Evolutionary conservation across 805 yeast species (phyloP), one percentile per base, ranked within the genome.

Genomic region (Yarrowia divulgata): DNA sequence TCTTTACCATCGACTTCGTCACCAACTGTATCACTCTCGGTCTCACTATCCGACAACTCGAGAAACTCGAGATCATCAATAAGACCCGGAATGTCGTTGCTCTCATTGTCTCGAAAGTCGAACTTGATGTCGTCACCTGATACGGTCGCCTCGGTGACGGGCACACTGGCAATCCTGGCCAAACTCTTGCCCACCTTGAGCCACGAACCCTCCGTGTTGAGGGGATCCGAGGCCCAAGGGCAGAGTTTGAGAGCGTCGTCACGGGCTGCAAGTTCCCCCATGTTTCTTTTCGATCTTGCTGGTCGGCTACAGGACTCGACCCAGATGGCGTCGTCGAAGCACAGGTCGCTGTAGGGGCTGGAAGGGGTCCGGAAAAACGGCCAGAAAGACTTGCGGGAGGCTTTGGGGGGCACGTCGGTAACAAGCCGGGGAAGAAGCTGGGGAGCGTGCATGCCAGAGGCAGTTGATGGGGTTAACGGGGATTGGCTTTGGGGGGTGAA

Each of bases 391-490:
- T 16, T 55, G 23, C 46, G 46, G 8, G 18, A 29, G 23, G 45
- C 14, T 39, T 55, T 54, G 12, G 58, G 18, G 32, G 58, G n/a
- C 4, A n/a, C 14, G 32, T 54, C 62, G 62, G 62, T 23, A 29
- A 55, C 62, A 55, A 55, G 62, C 62, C 62, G 62, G 62, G 62
- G 62, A 55, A 55, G 45, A 55, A 55, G 46, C 46, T 55, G 62
- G 62, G 62, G 62, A 39, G 34, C 16, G 46, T 55, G 62, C 62
- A 39, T 55, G 62, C 2, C 8, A 14, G 45, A 13, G 23, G 58
- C 12, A 39, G 40, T 39, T 10, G 40, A 13, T 9, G 40, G 40
- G 40, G 40, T 39, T 6, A 34, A 34, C 8, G 37, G 37, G 37
- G n/a, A n/a, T n/a, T n/a, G n/a, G n/a, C n/a, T n/a, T n/a, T n/a